These are phyloP conservation scores for Zygosaccharomyces pseudorouxii DNA, from an alignment of 805 yeast species.

Conservation along the genomic window DNA sequence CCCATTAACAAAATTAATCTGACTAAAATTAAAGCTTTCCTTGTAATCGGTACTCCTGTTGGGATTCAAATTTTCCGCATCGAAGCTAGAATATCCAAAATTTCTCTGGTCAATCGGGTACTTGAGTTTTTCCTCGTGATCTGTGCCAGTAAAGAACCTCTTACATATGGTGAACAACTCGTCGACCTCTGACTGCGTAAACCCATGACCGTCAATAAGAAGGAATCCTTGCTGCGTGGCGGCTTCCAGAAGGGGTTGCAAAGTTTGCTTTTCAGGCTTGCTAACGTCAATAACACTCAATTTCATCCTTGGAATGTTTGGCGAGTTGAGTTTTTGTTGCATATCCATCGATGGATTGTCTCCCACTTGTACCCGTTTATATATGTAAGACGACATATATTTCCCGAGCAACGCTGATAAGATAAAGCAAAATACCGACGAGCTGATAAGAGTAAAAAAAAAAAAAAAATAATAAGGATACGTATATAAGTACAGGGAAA, in stretches of 20 bases:
- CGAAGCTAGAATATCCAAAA: conserved; percentile 54
- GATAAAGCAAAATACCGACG: not conserved
- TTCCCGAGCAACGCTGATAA: too few species aligned
- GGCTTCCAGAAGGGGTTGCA: conserved; percentile 50
- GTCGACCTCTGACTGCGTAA: conserved; percentile 51
- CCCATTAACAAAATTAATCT: conserved; percentile 49
- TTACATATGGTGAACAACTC: conserved; percentile 46
- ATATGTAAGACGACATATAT: too few species aligned
- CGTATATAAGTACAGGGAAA: too few species aligned
- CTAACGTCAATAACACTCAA: conserved; percentile 49
- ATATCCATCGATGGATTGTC: too few species aligned
- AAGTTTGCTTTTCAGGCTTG: conserved; percentile 39
- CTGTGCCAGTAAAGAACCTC: conserved; percentile 45
- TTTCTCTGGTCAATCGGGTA: conserved; percentile 51
- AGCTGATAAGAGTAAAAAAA: not conserved
- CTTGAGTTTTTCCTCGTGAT: conserved; percentile 47
- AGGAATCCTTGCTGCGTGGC: conserved; percentile 63
- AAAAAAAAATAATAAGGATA: not conserved
- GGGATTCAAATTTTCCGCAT: conserved; percentile 45
- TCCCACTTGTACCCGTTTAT: not conserved
- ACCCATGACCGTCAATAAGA: conserved; percentile 64
- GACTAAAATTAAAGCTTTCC: conserved; percentile 66
- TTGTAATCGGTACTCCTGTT: conserved; percentile 51
- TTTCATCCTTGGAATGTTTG: not conserved
- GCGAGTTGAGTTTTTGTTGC: too few species aligned